These are phyloP conservation scores for Wallacemonas sp. DNA, from an alignment of 208 protist species.

Conservation along the genomic window DNA sequence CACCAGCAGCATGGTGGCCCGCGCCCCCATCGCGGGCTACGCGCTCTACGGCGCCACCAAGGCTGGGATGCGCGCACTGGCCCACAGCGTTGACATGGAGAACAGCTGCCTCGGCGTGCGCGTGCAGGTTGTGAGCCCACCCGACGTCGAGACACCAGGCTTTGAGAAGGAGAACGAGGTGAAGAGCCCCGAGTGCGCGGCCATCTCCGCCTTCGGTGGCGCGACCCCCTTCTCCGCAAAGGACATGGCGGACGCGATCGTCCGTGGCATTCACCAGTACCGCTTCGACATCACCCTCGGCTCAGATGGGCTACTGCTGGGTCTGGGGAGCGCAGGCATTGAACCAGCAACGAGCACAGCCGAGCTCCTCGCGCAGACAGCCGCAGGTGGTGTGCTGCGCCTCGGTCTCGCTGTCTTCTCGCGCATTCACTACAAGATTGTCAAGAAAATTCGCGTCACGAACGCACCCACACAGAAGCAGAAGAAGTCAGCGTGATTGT, in stretches of 20 bases:
- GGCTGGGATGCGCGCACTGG: conserved; percentile 82
- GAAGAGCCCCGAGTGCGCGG: conserved; percentile 83
- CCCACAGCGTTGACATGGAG: conserved; percentile 88
- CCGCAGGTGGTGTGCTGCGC: conserved; percentile 48
- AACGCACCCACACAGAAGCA: conserved; percentile 24
- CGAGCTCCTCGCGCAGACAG: conserved; percentile 48
- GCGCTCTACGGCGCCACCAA: conserved; percentile 86
- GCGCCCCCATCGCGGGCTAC: conserved; percentile 85
- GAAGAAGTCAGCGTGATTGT: conserved; percentile 1
- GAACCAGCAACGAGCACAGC: conserved; percentile 62
- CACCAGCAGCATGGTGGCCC: conserved; percentile 72
- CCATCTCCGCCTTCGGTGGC: conserved; percentile 77
- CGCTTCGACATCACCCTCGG: conserved; percentile 79
- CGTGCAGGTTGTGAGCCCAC: conserved; percentile 82
- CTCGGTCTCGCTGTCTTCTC: conserved; percentile 61
- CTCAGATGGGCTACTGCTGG: conserved; percentile 58
- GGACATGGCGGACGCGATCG: conserved; percentile 51
- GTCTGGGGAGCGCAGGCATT: conserved; percentile 53
- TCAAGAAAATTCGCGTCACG: conserved; percentile 43
- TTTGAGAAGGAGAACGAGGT: conserved; percentile 77
- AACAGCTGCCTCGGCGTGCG: conserved; percentile 76
- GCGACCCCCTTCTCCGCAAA: conserved; percentile 50
- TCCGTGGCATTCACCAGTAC: conserved; percentile 69
- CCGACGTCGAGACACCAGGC: conserved; percentile 85
- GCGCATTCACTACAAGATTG: conserved; percentile 81